Conservation (phyloP, 2,329 filamentous ascomycete genomes). For the Cucurbitaria berberidis region DNA sequence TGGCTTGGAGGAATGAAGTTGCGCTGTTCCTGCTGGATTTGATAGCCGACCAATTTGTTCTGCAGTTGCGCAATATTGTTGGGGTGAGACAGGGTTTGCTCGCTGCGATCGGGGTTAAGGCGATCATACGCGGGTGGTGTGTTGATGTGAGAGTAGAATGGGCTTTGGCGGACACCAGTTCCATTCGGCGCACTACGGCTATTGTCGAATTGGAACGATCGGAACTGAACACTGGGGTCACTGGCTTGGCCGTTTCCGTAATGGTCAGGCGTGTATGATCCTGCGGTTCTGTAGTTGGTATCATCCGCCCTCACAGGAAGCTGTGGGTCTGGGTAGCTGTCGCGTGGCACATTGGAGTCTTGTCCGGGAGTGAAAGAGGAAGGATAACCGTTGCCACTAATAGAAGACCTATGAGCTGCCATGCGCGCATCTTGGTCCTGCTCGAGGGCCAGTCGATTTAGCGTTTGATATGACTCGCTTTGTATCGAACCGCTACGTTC, state of each 20-base stretch:
- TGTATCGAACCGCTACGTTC: conserved; percentile 49
- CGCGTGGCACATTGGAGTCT: conserved; percentile 30
- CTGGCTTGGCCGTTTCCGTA: conserved; percentile 38
- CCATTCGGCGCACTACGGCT: conserved; percentile 54
- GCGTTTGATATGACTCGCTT: conserved; percentile 46
- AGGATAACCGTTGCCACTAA: conserved; percentile 38
- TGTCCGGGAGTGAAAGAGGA: conserved; percentile 30
- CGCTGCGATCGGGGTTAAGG: conserved; percentile 51
- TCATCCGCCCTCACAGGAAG: conserved; percentile 26
- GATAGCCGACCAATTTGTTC: conserved; percentile 56
- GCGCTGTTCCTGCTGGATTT: conserved; percentile 51
- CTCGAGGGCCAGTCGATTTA: conserved; percentile 44
- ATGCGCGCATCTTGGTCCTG: conserved; percentile 43
- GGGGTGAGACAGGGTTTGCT: conserved; percentile 50
- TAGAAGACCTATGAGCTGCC: conserved; percentile 40
- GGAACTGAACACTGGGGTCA: conserved; percentile 47
- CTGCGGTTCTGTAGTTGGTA: conserved; percentile 23
- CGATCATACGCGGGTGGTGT: conserved; percentile 54
- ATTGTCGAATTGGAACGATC: conserved; percentile 48
- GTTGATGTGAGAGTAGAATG: conserved; percentile 55
- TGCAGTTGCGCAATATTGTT: conserved; percentile 56
- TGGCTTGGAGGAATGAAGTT: conserved; percentile 41
- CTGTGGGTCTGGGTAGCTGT: conserved; percentile 34
- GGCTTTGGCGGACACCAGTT: conserved; percentile 52
- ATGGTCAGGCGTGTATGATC: conserved; percentile 46